Base-by-base conservation (phyloP, 2,329 filamentous ascomycete species). In the Esteya vermicola region DNA sequence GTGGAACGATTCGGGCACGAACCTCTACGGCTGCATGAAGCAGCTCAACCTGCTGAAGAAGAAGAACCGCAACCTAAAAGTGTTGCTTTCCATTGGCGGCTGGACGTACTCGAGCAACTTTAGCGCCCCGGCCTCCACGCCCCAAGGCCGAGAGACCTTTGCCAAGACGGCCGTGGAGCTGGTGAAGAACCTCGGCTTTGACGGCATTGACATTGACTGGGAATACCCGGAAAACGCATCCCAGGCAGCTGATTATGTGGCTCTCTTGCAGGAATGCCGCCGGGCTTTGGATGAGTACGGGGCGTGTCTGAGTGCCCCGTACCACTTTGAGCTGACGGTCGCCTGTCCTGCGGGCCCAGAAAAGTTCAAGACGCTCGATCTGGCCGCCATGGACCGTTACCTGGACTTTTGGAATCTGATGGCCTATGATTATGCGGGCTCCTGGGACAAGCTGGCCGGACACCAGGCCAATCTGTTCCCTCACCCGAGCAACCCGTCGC, bases 71-170 rank as follows among this genome's bases (percentile, higher is more conserved):
- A 78, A 88, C 49, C 67, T 95, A 45, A 94, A 94, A 58, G 66
- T 91, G 4, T 68, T 95, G 12, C 71, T 95, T 5, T 86, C 81
- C 40, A 84, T 95, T 45, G 88, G 88, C 45, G 89, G 89, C 38
- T 95, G 86, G 86, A 93, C 86, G 0, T 94, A 93, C 58, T 84
- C 80, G 46, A 65, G 72, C 57, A 91, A 93, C 62, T 93, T 95
- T 59, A 70, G 73, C n/a, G 63, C 61, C 22, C 81, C 85, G 0
- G 80, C 81, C 1, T 81, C 81, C 32, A 85, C 81, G 0, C 65
- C 74, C 0, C 59, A 70, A 20, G 85, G 85, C 9, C 73, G 86
- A 8, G 64, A 67, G 23, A 69, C 55, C 1, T 95, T 95, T 59
- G 88, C 85, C 9, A 64, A 70, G 38, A 75, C 73, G 22, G 79